Evolutionary conservation across 208 protist genomes (phyloP), one percentile per base, ranked within the genome.

Genomic region (Lotmaria passim): DNA sequence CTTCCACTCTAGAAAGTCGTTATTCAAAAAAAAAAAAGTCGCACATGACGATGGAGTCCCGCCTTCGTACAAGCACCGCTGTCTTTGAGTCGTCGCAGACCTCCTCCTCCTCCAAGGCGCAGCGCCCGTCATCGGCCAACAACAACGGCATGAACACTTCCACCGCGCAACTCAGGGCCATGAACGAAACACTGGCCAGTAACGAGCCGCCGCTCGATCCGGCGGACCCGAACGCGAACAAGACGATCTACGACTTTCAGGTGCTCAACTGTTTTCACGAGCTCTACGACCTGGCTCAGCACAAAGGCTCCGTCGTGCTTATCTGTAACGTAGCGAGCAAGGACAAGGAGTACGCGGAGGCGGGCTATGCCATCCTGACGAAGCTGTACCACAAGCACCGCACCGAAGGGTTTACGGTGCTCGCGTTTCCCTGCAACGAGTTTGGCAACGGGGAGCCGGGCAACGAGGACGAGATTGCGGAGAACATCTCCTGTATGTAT

Each of bases 401-500:
- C 31, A 26, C 41, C 5, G 71, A 78, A 63, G 86, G 85, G 8
- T 91, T 97, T 56, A 77, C 74, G 7, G 82, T 97, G 2, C 70
- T 97, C 11, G 93, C 87, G 12, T 97, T 97, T 65, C 93, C 93
- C 26, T 97, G 91, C 78, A 94, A 96, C 64, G 91, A 97, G 76
- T 96, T 97, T 51, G 89, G 80, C 50, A 69, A 70, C 44, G 82
- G 85, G 47, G 93, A 97, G 84, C 93, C 93, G 7, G 89, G 85
- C 36, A 83, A 73, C 38, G 84, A 82, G 68, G 80, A 89, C 39
- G 90, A 94, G 67, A 76, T 97, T 12, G 77, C 83, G 65, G 77
- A 90, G 69, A 89, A 85, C 59, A 83, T 81, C 30, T 81, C 74
- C 28, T 76, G 67, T 30, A 66, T 78, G 48, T 95, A 87, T 41